Evolutionary conservation across 371 early-diverging fungal genomes (phyloP), one percentile per base, ranked within the genome.

Genomic region (Mucor indicus): DNA sequence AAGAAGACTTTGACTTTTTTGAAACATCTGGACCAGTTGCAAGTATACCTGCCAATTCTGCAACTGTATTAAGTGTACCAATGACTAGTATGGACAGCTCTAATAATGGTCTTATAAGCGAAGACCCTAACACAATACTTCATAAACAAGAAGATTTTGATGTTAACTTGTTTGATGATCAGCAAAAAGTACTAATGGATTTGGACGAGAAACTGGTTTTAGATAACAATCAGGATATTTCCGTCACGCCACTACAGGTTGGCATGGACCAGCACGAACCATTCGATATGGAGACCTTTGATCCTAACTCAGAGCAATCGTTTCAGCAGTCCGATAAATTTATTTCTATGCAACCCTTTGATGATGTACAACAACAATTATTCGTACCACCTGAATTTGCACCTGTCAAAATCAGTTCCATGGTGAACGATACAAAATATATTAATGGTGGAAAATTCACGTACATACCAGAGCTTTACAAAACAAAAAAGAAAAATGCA

Each of bases 1-100:
- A 75, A 30, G 76, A 61, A 37, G 76, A 75, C 46, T 75, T 69
- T 33, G 62, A 72, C 35, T 75, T 69, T 51, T 75, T 75, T 15
- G 45, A 52, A 29, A 44, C 62, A 31, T 29, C 38, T 27, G 38
- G 31, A 1, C 12, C 51, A 21, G 15, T 32, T 17, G 21, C 30
- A 6, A 12, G 38, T 38, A 40, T n/a, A 7, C 53, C 53, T 27
- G 31, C 42, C 11, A 10, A 16, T 35, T 19, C 33, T 11, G 1
- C 33, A 12, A n/a, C 36, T 16, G 8, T 15, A 20, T 10, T 33
- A 33, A 6, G n/a, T 11, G 31, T 33, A 24, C 19, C 49, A 22
- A 0, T 33, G 6, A 19, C 23, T n/a, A 20, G 22, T 9, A 21
- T 20, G 6, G 11, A 30, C 22, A 20, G 23, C 1, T 22, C 32